A percentile compares a stretch with the other conserved stretches of the same genome.
phyloP scores from a whole-genome alignment of 192 early-diverging fungal genomes.

The Podochytrium sp. region DNA sequence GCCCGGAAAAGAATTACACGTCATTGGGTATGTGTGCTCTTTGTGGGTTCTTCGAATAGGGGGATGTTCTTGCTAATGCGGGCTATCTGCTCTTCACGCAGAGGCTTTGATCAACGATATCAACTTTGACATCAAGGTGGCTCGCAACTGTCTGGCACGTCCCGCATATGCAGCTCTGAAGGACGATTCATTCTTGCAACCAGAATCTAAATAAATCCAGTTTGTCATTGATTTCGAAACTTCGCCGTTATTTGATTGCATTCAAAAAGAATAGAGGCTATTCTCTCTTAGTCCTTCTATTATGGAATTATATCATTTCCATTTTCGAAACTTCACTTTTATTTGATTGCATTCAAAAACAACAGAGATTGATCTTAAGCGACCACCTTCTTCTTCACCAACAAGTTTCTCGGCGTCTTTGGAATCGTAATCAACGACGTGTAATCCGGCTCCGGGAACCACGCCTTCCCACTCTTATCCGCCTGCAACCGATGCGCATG shows the following conservation, averaged over 20 bases:
- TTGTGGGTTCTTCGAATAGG: neutral
- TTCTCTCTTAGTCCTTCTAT: no score
- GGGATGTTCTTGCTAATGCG: neutral
- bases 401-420: conserved; percentile 33
- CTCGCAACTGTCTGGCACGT: conserved; percentile 67
- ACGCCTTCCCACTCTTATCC: conserved; percentile 48
- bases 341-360: neutral
- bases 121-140: conserved; percentile 83
- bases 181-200: conserved; percentile 21
- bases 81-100: conserved; percentile 21
- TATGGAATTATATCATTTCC: neutral
- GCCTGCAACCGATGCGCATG: conserved; percentile 75
- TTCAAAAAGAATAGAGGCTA: neutral
- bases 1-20: conserved; percentile 87
- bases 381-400: conserved; percentile 29
- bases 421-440: conserved; percentile 94
- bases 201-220: neutral
- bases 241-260: neutral
- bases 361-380: neutral
- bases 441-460: conserved; percentile 84
- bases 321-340: neutral
- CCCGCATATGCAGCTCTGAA: conserved; percentile 58
- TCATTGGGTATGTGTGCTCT: conserved; percentile 66
- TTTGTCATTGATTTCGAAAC: neutral
- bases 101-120: conserved; percentile 94